Evolutionary conservation across 2,329 filamentous ascomycete species (phyloP).

Genomic region (Penicillium brasilianum): DNA sequence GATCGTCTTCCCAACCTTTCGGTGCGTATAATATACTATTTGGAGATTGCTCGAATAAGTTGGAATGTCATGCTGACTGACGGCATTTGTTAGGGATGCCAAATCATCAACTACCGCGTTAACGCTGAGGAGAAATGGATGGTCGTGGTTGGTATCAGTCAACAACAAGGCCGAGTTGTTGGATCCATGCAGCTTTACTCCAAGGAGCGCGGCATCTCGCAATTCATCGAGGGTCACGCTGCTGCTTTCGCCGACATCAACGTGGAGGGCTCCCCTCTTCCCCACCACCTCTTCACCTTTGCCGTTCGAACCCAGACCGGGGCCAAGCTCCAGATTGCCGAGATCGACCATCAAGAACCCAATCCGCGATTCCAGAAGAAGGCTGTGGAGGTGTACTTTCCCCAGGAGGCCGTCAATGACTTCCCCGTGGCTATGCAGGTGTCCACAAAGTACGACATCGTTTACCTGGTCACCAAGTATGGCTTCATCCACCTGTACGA

Average conservation of each 20-base stretch:
- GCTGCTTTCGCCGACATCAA: conserved; percentile 90
- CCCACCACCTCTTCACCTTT: conserved; percentile 96
- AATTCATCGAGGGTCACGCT: conserved; percentile 96
- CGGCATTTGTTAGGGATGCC: conserved; percentile 72
- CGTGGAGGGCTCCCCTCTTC: conserved; percentile 83
- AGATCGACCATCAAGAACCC: conserved; percentile 89
- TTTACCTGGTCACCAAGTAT: conserved; percentile 98
- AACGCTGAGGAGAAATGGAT: conserved; percentile 98
- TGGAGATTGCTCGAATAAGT: background rate
- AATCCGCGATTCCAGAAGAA: conserved; percentile 94
- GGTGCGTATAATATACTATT: conserved; percentile 58
- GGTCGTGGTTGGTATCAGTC: conserved; percentile 94
- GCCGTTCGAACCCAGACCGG: conserved; percentile 87
- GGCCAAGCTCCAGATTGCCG: conserved; percentile 95
- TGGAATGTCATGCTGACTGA: conserved; percentile 8
- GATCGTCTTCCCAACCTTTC: conserved; percentile 89
- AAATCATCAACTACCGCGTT: conserved; percentile 99
- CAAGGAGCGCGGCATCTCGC: conserved; percentile 92
- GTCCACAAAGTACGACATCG: conserved; percentile 92
- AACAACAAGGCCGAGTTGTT: conserved; percentile 89
- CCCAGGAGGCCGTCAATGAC: conserved; percentile 90
- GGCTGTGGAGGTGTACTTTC: conserved; percentile 97
- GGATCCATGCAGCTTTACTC: conserved; percentile 98
- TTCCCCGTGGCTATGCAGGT: conserved; percentile 98
- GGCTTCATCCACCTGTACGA: conserved; percentile 99